Conservation (phyloP, 305 asterid genomes). For the Nicotiana rustica region DNA sequence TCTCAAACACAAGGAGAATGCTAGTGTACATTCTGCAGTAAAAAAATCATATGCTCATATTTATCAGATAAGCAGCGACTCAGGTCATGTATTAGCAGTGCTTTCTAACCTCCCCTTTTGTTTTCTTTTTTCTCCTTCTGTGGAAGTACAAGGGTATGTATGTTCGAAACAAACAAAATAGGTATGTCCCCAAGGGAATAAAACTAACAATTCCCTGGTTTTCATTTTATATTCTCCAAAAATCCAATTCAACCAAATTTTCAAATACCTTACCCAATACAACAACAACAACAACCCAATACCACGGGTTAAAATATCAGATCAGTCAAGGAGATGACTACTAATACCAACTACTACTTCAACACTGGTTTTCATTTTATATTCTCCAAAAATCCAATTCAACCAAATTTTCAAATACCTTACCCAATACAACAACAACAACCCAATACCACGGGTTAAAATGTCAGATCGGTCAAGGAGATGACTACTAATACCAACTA, state of each 20-base stretch:
- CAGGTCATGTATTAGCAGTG: conserved; percentile 19
- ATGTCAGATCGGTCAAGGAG: conserved; percentile 7
- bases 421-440: background rate
- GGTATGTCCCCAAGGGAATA: background rate
- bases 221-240: conserved; percentile 24
- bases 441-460: background rate
- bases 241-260: conserved; percentile 8
- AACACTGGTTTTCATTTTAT: conserved; percentile 20
- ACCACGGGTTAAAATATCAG: background rate
- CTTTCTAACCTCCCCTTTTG: background rate
- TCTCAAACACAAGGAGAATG: conserved; percentile 5
- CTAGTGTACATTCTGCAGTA: conserved; percentile 3
- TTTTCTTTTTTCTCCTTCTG: background rate
- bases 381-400: conserved; percentile 11
- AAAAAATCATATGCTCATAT: background rate
- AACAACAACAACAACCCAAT: background rate
- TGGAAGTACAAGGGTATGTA: conserved; percentile 12
- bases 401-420: conserved; percentile 19
- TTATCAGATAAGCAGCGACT: background rate
- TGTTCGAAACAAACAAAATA: background rate
- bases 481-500: conserved; percentile 12
- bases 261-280: conserved; percentile 19
- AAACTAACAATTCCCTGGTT: conserved; percentile 18
- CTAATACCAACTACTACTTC: background rate
- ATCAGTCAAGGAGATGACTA: conserved; percentile 6